Evolutionary conservation across 176 grass and related monocot genomes (phyloP).

Genomic region (Cymbopogon citratus): DNA sequence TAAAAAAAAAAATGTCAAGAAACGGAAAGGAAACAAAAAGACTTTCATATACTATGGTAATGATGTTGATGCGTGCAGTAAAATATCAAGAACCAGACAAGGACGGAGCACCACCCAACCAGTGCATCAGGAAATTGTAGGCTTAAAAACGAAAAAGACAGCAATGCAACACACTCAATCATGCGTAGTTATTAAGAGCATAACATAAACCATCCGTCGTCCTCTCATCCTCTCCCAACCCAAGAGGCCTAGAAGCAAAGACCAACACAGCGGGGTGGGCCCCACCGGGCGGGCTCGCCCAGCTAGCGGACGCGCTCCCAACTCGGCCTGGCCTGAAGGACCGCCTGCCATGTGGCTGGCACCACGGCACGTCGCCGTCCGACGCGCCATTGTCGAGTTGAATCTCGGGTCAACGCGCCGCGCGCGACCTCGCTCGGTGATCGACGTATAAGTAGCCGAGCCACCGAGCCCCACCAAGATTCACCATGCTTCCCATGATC

Average conservation of each 20-base stretch:
- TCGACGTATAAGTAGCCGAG: constrained; percentile 34
- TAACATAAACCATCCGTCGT: not conserved
- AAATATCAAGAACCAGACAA: not conserved
- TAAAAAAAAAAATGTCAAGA: not conserved
- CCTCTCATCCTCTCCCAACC: not conserved
- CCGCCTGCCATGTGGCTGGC: constrained; percentile 19
- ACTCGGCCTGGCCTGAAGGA: not conserved
- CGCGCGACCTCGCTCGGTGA: not conserved
- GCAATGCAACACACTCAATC: constrained; percentile 7
- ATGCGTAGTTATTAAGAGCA: not conserved
- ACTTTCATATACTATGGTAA: not conserved
- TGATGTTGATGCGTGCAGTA: not conserved
- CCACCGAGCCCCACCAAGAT: not conserved
- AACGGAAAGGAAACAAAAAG: not conserved
- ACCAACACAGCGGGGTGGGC: not conserved
- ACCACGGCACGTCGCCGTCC: constrained; percentile 33
- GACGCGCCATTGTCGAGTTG: constrained; percentile 41
- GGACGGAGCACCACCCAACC: too few species aligned
- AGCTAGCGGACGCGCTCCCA: constrained; percentile 15
- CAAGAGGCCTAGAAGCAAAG: not conserved
- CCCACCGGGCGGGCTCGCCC: not conserved
- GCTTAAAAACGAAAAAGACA: not conserved
- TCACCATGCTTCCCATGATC: not conserved
- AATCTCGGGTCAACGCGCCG: constrained; percentile 32
- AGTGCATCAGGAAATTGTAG: not conserved